These are phyloP conservation scores for Chaetomium fimeti DNA, from an alignment of 495 filamentous ascomycete genomes.

Conservation along the genomic window DNA sequence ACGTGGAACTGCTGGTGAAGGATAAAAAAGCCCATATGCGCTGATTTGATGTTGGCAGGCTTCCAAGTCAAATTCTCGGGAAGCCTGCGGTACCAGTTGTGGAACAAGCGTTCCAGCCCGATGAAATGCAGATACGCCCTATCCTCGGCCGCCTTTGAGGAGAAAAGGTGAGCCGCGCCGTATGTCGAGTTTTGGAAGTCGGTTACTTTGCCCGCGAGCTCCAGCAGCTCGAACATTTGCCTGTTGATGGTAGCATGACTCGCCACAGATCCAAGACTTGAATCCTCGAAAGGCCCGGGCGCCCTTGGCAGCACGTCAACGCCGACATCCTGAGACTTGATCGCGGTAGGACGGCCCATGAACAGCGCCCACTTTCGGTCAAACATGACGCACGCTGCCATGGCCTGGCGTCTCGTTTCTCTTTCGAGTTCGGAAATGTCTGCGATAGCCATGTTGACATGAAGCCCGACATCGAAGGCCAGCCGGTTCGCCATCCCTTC, in stretches of 20 bases:
- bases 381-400: conserved; percentile 52
- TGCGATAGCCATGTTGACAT: conserved; percentile 40
- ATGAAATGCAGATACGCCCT: conserved; percentile 48
- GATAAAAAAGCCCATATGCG: conserved; percentile 52
- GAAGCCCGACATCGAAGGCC: conserved; percentile 52
- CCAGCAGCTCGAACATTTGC: conserved; percentile 51
- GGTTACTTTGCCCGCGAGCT: conserved; percentile 50
- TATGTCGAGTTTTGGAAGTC: conserved; percentile 37
- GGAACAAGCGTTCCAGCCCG: conserved; percentile 50
- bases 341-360: conserved; percentile 51
- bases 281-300: not conserved
- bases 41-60: conserved; percentile 48
- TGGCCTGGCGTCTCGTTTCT: conserved; percentile 46
- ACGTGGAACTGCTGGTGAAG: conserved; percentile 55
- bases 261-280: conserved; percentile 25
- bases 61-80: conserved; percentile 50
- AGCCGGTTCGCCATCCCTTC: conserved; percentile 48
- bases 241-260: conserved; percentile 47
- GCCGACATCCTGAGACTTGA: conserved; percentile 51
- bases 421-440: conserved; percentile 44
- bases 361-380: conserved; percentile 54
- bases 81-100: conserved; percentile 51
- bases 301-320: conserved; percentile 42
- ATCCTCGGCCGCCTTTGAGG: conserved; percentile 36
- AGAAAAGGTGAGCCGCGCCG: conserved; percentile 20